These are phyloP conservation scores for Gymnopus androsaceus DNA, from an alignment of 1,284 basidiomycete species.

Conservation along the genomic window DNA sequence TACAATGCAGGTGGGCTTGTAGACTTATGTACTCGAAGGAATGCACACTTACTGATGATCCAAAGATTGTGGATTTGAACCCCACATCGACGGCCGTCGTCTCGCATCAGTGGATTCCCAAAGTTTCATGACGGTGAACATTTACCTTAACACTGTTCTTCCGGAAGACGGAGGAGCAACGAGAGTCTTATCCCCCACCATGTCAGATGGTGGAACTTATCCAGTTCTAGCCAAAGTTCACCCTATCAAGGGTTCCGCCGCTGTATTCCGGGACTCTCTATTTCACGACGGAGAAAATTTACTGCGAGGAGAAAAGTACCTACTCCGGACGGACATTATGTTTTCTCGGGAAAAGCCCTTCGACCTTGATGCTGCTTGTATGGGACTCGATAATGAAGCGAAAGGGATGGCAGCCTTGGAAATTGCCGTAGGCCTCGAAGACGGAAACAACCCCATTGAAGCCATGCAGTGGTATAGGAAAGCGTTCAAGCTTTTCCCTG, in stretches of 20 bases:
- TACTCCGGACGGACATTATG: not conserved
- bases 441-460: not conserved
- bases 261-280: not conserved
- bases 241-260: not conserved
- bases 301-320: not conserved
- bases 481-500: not conserved
- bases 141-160: not conserved
- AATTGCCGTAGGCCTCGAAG: not conserved
- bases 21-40: not conserved
- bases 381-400: not conserved
- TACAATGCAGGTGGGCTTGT: not conserved
- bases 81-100: not conserved
- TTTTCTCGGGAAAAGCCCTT: not conserved
- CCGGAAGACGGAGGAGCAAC: not conserved
- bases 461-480: not conserved
- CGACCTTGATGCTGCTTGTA: not conserved
- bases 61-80: not conserved
- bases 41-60: not conserved
- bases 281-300: not conserved
- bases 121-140: not conserved
- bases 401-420: not conserved
- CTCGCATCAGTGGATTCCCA: not conserved
- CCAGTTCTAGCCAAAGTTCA: not conserved
- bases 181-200: not conserved
- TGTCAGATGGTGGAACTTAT: not conserved